phyloP scores from a whole-genome alignment of 192 early-diverging fungal genomes.

The Backusella mclennaniae region DNA sequence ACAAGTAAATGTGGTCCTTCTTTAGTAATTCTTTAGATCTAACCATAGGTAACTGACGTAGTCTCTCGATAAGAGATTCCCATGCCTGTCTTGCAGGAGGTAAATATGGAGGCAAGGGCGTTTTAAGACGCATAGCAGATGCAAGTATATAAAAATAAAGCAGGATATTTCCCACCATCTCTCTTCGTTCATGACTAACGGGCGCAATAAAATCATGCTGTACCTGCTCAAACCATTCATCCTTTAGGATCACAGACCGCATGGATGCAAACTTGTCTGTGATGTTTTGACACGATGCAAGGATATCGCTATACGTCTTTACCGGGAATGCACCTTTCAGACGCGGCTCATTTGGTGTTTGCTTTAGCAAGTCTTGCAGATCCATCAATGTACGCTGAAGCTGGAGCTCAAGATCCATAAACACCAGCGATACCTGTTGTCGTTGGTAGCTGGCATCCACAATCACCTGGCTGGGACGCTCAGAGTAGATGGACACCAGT shows the following conservation, averaged over 20 bases:
- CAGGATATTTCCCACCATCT: slow-evolving; percentile 68
- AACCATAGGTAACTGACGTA: slow-evolving; percentile 54
- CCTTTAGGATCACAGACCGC: slow-evolving; percentile 63
- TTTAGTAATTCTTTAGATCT: slow-evolving; percentile 39
- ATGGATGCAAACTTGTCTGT: slow-evolving; percentile 76
- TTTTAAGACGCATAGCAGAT: slow-evolving; percentile 73
- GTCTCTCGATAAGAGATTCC: slow-evolving; percentile 52
- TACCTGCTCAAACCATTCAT: slow-evolving; percentile 50
- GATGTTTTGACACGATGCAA: slow-evolving; percentile 69
- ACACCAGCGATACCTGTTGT: slow-evolving; percentile 46
- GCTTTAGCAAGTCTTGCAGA: slow-evolving; percentile 57
- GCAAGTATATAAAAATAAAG: slow-evolving; percentile 81
- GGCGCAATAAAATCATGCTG: slow-evolving; percentile 57
- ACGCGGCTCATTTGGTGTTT: slow-evolving; percentile 79
- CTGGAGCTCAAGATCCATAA: slow-evolving; percentile 67
- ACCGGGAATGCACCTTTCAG: slow-evolving; percentile 77
- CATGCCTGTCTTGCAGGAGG: slow-evolving; percentile 70
- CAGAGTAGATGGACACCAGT: slow-evolving; percentile 56
- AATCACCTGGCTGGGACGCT: neutral
- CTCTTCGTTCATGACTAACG: slow-evolving; percentile 54
- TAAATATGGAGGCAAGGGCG: slow-evolving; percentile 74
- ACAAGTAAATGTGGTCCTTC: slow-evolving; percentile 62
- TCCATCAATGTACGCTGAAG: slow-evolving; percentile 64
- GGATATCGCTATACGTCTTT: slow-evolving; percentile 59
- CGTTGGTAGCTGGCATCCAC: neutral